Conservation (phyloP, 169 alveolate genomes). For the Cystoisospora suis region DNA sequence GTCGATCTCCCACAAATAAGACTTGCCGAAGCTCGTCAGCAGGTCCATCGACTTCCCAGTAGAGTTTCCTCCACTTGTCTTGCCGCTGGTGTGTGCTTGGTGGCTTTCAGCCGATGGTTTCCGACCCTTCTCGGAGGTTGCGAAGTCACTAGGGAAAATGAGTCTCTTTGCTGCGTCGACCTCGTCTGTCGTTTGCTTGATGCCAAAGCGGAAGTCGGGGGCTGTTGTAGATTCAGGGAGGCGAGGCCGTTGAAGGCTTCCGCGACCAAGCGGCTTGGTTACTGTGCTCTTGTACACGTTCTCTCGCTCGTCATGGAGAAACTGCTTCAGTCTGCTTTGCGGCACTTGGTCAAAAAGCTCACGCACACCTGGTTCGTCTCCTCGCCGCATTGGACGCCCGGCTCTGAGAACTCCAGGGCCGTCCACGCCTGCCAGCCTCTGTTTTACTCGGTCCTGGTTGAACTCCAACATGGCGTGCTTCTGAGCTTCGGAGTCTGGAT, state of each 20-base stretch:
- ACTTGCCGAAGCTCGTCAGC: background rate
- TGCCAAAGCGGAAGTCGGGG: conserved; percentile 16
- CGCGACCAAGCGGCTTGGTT: background rate
- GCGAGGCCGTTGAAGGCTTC: background rate
- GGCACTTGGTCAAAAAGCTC: background rate
- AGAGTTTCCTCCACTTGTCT: background rate
- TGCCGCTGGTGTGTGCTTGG: background rate
- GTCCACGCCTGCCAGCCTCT: too few species aligned
- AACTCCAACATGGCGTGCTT: background rate
- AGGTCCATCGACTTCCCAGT: background rate
- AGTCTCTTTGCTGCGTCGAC: conserved; percentile 9
- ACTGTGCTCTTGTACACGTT: background rate
- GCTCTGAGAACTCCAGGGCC: too few species aligned
- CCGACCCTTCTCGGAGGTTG: background rate
- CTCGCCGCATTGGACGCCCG: background rate
- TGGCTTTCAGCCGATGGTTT: background rate
- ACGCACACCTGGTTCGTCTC: background rate
- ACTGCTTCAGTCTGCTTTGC: background rate
- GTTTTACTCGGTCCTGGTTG: too few species aligned
- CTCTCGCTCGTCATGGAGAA: background rate
- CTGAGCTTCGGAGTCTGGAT: background rate
- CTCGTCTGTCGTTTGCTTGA: conserved; percentile 23
- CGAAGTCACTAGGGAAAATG: background rate
- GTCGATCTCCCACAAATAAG: background rate
- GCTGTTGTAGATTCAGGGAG: background rate